Evolutionary conservation across 305 asterid genomes (phyloP), one percentile per base, ranked within the genome.

Genomic region (Ilex paraguariensis): DNA sequence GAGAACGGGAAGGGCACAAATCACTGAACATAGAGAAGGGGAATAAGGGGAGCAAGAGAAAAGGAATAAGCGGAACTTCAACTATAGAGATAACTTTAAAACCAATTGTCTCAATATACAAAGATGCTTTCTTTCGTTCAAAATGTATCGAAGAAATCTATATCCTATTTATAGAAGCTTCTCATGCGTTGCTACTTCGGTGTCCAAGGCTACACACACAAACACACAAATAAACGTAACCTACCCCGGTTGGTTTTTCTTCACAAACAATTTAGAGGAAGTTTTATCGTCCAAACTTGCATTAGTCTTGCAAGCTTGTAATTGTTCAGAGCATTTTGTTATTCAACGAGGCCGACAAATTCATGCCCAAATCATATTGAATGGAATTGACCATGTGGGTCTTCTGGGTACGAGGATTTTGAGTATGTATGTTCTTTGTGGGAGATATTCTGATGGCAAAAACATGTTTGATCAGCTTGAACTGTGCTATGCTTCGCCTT

Each of bases 401-500:
- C 62, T 91, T 57, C 65, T 82, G 77, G 95, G 92, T 51, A 75
- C 98, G 15, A 79, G 92, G 78, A 61, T 88, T 68, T 66, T 88
- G 95, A 96, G 92, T 2, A 61, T 84, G 72, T 88, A 88, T 64
- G 49, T 85, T 61, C 73, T 82, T 53, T 79, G 83, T 58, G 69
- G 73, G 66, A 75, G 64, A 10, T 78, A 75, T 71, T 12, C n/a
- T 45, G 83, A 84, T 57, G 95, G 92, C 73, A 81, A 76, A 77
- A 81, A 74, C 8, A 60, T 91, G 44, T 91, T 88, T 50, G 67
- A 59, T 69, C 91, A 75, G 84, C 95, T 91, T 44, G 79, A 77
- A n/a, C 61, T 88, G 65, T 65, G 78, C 69, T 87, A 81, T 58
- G 95, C 96, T 45, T 86, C 96, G 54, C 98, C 98, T 77, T 88